Percentiles rank a stretch among this genome's conserved stretches.
phyloP scores from a whole-genome alignment of 345 rosid species.

The Lepidium aucheri region DNA sequence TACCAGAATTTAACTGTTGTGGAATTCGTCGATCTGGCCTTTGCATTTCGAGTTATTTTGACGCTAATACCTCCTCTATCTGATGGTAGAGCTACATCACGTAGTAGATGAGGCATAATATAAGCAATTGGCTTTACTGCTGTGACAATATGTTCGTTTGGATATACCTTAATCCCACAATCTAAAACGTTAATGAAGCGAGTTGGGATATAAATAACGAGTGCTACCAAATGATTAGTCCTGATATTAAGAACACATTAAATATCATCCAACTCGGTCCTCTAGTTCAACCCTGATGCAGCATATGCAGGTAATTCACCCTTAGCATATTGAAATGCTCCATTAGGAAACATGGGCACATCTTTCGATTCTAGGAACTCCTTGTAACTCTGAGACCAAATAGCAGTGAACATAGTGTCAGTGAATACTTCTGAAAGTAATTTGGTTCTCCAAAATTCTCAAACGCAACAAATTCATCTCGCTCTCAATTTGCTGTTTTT shows the following conservation, averaged over 20 bases:
- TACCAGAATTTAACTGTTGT: no score
- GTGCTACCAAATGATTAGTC: background rate
- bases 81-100: no score
- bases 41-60: no score
- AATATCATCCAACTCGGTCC: background rate
- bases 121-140: no score
- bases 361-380: background rate
- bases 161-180: no score
- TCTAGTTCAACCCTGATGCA: background rate
- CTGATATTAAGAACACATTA: background rate
- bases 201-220: no score
- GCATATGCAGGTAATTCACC: background rate
- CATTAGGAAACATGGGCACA: background rate
- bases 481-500: background rate
- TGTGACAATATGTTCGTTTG: no score
- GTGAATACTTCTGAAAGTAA: background rate
- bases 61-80: no score
- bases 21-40: no score
- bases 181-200: no score
- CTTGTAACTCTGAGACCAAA: background rate
- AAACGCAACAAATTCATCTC: background rate
- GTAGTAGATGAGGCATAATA: no score
- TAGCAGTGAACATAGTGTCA: background rate
- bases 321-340: background rate
- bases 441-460: background rate